phyloP scores from a whole-genome alignment of 305 asterid genomes.

The Fraxinus ornus region DNA sequence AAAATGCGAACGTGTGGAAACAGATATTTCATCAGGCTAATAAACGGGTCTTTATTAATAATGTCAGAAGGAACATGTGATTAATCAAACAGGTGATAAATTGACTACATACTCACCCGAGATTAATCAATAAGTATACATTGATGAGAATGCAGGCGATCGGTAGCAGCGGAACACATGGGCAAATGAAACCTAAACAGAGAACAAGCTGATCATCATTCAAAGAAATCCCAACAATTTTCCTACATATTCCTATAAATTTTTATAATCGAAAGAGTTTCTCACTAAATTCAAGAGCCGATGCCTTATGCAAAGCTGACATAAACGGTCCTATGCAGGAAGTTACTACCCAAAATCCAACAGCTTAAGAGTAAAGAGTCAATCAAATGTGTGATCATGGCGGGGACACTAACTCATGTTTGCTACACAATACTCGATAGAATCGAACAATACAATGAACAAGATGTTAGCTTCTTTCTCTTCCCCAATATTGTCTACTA shows the following conservation, averaged over 20 bases:
- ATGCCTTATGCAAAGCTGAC: background rate
- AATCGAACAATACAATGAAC: background rate
- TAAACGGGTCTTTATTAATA: background rate
- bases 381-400: background rate
- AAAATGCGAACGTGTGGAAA: background rate
- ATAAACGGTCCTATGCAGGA: background rate
- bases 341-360: background rate
- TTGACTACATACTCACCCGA: constrained; percentile 57
- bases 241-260: background rate
- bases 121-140: constrained; percentile 77
- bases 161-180: constrained; percentile 89
- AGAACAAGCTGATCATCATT: constrained; percentile 15
- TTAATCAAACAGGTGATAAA: background rate
- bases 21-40: background rate
- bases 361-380: background rate
- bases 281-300: background rate
- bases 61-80: background rate
- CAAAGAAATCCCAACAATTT: constrained; percentile 13
- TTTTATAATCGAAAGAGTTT: background rate
- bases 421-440: background rate
- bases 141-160: constrained; percentile 89
- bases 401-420: background rate
- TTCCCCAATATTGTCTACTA: background rate
- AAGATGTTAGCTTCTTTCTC: background rate
- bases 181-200: constrained; percentile 82